phyloP scores from a whole-genome alignment of 2,329 filamentous ascomycete genomes.

The Colletotrichum sp. region DNA sequence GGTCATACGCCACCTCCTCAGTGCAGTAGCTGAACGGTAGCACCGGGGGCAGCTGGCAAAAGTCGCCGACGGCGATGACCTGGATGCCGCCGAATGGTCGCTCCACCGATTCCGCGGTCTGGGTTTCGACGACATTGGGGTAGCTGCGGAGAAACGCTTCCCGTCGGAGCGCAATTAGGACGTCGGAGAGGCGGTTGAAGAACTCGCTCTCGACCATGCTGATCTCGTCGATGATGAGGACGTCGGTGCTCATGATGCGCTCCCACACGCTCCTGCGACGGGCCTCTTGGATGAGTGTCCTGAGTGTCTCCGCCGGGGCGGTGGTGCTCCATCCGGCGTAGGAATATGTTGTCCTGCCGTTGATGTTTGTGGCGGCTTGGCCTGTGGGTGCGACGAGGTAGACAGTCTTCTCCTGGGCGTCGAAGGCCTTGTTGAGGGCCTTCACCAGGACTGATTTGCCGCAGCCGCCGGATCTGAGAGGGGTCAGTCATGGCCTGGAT shows the following conservation, averaged over 20 bases:
- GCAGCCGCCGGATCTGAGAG: background rate
- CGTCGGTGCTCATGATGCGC: slow-evolving; percentile 49
- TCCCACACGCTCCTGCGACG: slow-evolving; percentile 31
- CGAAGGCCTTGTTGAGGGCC: background rate
- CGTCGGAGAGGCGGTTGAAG: slow-evolving; percentile 60
- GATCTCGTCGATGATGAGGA: slow-evolving; percentile 70
- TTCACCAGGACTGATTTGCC: background rate
- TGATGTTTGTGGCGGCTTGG: background rate
- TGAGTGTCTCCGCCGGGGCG: background rate
- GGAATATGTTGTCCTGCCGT: background rate
- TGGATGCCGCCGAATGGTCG: background rate
- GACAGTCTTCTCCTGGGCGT: background rate
- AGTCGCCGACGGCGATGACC: slow-evolving; percentile 1
- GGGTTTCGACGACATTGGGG: background rate
- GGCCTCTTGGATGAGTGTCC: background rate
- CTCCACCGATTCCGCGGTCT: background rate
- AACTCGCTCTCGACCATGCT: slow-evolving; percentile 72
- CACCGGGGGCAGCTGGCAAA: background rate
- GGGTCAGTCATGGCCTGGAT: background rate
- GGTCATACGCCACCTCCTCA: background rate
- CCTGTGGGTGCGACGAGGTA: background rate
- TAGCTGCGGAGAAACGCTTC: background rate
- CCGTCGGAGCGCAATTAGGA: slow-evolving; percentile 27
- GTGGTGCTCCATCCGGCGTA: background rate
- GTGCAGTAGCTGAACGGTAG: background rate